A percentile compares a stretch with the other conserved stretches of the same genome.
Conservation (phyloP, 2,329 filamentous ascomycete species). For the Diaporthe citriasiana region DNA sequence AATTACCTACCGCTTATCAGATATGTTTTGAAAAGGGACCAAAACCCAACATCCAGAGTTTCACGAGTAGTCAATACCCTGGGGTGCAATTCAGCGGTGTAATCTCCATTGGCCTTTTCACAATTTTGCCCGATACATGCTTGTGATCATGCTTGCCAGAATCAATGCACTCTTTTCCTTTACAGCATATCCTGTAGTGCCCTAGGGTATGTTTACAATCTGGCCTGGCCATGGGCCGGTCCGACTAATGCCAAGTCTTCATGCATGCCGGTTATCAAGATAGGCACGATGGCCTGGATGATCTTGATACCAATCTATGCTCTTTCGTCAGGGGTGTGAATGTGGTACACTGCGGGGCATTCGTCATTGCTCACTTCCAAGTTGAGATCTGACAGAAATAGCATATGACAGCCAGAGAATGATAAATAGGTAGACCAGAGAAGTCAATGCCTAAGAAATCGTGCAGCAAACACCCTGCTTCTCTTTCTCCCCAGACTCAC, state of each 20-base stretch:
- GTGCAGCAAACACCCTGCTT: not conserved
- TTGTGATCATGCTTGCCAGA: not conserved
- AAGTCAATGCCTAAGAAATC: not conserved
- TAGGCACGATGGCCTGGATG: not conserved
- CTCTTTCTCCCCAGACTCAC: not conserved
- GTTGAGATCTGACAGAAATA: not conserved
- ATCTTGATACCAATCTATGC: not conserved
- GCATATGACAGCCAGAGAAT: not conserved
- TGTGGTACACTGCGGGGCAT: not conserved
- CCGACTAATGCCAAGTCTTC: not conserved
- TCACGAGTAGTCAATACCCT: no score
- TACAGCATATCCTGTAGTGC: not conserved
- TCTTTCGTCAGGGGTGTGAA: not conserved
- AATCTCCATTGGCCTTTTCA: no score
- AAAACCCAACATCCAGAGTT: no score
- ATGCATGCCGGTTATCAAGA: conserved; percentile 4
- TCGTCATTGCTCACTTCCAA: not conserved
- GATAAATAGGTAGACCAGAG: not conserved
- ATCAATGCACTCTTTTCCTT: not conserved
- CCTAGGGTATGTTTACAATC: not conserved
- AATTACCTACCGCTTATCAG: no score
- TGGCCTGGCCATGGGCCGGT: not conserved
- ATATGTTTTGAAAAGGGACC: no score
- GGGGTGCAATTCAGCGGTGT: no score
- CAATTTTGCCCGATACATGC: no score